Evolutionary conservation across 2,329 filamentous ascomycete genomes (phyloP).

Genomic region (Chaetomium globosum): DNA sequence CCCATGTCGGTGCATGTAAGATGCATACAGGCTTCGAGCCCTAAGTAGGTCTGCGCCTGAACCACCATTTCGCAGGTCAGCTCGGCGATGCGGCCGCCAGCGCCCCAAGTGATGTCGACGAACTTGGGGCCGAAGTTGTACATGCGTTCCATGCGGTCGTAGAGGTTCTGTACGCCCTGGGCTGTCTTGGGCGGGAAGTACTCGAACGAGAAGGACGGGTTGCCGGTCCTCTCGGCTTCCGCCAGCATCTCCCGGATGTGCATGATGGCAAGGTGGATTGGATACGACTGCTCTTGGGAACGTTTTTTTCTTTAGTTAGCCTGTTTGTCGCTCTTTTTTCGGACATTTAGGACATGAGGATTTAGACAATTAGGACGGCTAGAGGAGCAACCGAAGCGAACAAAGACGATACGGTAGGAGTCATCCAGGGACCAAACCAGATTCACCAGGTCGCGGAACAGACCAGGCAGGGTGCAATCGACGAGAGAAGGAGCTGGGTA

Average conservation of each 20-base stretch:
- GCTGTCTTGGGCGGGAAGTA: conserved; percentile 99
- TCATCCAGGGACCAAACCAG: background rate
- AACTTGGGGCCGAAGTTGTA: conserved; percentile 91
- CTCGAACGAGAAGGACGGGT: conserved; percentile 96
- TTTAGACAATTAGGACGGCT: conserved; percentile 2
- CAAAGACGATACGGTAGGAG: conserved; percentile 9
- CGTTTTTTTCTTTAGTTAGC: conserved; percentile 13
- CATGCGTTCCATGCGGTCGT: conserved; percentile 99
- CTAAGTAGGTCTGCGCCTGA: conserved; percentile 91
- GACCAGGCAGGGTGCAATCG: background rate
- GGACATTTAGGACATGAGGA: background rate
- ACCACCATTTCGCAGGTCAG: conserved; percentile 97
- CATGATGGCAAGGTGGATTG: conserved; percentile 61
- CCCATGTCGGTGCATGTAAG: conserved; percentile 99
- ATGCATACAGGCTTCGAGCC: conserved; percentile 98
- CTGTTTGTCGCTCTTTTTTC: conserved; percentile 1
- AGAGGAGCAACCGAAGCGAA: background rate
- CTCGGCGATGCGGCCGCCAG: conserved; percentile 86
- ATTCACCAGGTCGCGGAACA: background rate
- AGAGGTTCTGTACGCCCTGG: conserved; percentile 97
- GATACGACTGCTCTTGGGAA: background rate
- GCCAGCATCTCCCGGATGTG: conserved; percentile 92
- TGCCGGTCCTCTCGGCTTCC: conserved; percentile 75
- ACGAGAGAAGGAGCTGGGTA: background rate
- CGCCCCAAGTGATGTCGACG: conserved; percentile 98